phyloP scores from a whole-genome alignment of 2,329 filamentous ascomycete genomes.

The Cladosporium velox region DNA sequence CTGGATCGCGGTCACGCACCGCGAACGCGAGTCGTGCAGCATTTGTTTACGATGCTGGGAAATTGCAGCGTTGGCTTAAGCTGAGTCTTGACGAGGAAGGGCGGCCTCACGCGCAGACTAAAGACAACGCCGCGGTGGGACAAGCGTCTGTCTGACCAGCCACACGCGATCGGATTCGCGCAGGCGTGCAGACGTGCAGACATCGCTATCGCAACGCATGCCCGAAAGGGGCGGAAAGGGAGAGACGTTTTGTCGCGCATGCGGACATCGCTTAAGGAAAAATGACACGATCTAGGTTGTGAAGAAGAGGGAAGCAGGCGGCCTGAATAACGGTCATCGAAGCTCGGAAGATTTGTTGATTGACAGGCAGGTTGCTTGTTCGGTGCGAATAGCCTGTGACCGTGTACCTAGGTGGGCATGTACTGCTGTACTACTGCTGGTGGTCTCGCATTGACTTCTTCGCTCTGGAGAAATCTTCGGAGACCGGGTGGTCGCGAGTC shows the following conservation, averaged over 20 bases:
- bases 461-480: background rate
- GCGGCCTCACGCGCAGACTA: slow-evolving; percentile 9
- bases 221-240: slow-evolving; percentile 4
- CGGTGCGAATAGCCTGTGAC: background rate
- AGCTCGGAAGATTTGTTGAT: background rate
- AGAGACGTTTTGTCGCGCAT: background rate
- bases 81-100: slow-evolving; percentile 16
- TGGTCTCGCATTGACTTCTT: background rate
- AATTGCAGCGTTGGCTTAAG: slow-evolving; percentile 1
- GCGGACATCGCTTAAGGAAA: background rate
- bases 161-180: slow-evolving; percentile 17
- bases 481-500: background rate
- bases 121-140: slow-evolving; percentile 18
- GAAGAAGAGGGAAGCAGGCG: background rate
- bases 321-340: background rate
- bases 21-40: slow-evolving; percentile 8
- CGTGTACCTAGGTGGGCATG: background rate
- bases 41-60: background rate
- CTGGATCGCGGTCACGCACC: background rate
- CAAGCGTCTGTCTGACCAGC: slow-evolving; percentile 17
- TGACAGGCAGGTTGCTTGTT: background rate
- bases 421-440: background rate
- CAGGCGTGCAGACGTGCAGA: slow-evolving; percentile 11
- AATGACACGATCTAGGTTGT: background rate
- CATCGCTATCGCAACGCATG: slow-evolving; percentile 1